Conservation (phyloP, 164 flowering plant species). For the Amborella trichopoda region DNA sequence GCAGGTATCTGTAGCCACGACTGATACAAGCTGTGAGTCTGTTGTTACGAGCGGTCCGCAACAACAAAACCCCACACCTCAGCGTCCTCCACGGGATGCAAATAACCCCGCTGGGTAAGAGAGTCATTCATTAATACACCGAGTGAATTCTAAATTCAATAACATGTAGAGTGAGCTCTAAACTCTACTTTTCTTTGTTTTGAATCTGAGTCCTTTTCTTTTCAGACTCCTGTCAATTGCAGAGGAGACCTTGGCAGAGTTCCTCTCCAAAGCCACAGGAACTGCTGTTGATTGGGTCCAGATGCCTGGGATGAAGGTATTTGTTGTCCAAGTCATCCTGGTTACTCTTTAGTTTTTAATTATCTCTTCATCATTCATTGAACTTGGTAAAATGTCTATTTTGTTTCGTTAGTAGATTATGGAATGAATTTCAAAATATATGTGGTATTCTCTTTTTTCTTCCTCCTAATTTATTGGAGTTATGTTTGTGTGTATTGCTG, state of each 20-base stretch:
- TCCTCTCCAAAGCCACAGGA: background rate
- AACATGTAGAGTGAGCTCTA: too few species aligned
- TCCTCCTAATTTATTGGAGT: background rate
- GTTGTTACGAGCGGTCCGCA: constrained; percentile 26
- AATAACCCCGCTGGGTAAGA: constrained; percentile 77
- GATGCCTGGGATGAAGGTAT: constrained; percentile 2
- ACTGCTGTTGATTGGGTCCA: background rate
- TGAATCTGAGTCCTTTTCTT: too few species aligned
- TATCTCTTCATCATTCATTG: background rate
- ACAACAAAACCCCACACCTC: constrained; percentile 27
- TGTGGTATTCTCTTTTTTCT: background rate
- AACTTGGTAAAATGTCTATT: background rate
- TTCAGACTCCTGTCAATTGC: background rate
- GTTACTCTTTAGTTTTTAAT: background rate
- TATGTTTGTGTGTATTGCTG: background rate
- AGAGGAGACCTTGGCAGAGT: constrained; percentile 1
- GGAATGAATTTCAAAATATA: background rate
- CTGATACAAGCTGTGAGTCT: constrained; percentile 67
- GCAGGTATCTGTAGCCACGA: constrained; percentile 35
- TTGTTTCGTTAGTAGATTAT: background rate
- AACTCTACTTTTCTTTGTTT: too few species aligned
- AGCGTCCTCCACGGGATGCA: constrained; percentile 53
- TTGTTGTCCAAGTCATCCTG: too few species aligned
- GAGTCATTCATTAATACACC: too few species aligned
- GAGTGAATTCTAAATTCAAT: too few species aligned